Percentiles rank a stretch among this genome's conserved stretches.
phyloP scores from a whole-genome alignment of 2,329 filamentous ascomycete species.

The Diaporthe ampelina region DNA sequence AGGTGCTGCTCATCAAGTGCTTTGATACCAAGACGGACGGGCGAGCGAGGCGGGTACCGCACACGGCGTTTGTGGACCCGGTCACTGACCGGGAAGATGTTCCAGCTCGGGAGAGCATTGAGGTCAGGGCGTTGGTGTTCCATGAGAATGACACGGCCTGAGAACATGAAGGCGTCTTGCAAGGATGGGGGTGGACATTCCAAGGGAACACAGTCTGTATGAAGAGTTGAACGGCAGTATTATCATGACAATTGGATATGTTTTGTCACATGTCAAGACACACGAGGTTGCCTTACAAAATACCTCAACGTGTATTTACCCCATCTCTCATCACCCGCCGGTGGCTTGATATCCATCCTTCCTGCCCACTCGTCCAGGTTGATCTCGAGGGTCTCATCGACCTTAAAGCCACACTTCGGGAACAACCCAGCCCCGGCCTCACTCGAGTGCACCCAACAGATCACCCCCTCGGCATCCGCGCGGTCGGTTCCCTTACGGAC shows the following conservation, averaged over 20 bases:
- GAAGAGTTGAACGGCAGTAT: too few species aligned
- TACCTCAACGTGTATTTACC: slow-evolving; percentile 53
- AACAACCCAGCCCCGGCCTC: slow-evolving; percentile 50
- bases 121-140: slow-evolving; percentile 39
- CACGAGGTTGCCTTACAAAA: slow-evolving; percentile 46
- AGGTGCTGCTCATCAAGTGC: slow-evolving; percentile 73
- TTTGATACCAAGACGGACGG: slow-evolving; percentile 62
- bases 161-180: background rate
- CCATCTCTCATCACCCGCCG: slow-evolving; percentile 49
- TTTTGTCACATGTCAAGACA: background rate
- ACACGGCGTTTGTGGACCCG: slow-evolving; percentile 46
- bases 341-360: slow-evolving; percentile 41
- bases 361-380: slow-evolving; percentile 52
- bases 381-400: slow-evolving; percentile 49
- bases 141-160: slow-evolving; percentile 28
- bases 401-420: slow-evolving; percentile 49
- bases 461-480: slow-evolving; percentile 48
- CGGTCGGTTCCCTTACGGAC: slow-evolving; percentile 51
- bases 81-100: slow-evolving; percentile 54
- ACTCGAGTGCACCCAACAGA: slow-evolving; percentile 54
- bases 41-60: slow-evolving; percentile 48
- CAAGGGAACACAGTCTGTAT: background rate
- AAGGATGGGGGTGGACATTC: background rate
- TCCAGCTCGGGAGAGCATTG: slow-evolving; percentile 38
- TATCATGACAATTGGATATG: background rate